These are phyloP conservation scores for Coccomyxa sp. DNA, from an alignment of 139 green algal species.

Conservation along the genomic window DNA sequence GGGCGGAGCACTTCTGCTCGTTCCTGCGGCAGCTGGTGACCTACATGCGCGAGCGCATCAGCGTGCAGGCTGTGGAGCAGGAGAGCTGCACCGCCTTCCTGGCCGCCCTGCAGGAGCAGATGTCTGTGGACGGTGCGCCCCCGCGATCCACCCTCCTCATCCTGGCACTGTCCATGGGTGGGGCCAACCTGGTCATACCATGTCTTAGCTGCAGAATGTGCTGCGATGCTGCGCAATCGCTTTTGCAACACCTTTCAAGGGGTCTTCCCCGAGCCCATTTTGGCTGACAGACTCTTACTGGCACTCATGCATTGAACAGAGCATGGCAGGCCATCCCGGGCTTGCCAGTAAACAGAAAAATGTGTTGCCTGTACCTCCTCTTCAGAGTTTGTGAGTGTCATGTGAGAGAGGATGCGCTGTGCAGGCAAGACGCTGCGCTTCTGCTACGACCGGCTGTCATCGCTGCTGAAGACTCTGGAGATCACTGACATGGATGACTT, in stretches of 20 bases:
- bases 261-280: too few relatives aligned
- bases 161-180: too few relatives aligned
- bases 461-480: slow-evolving; percentile 95
- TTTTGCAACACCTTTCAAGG: too few relatives aligned
- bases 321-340: too few relatives aligned
- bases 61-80: slow-evolving; percentile 50
- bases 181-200: too few relatives aligned
- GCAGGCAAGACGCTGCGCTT: slow-evolving; percentile 70
- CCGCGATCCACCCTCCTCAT: background rate
- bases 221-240: too few relatives aligned
- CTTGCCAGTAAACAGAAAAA: too few relatives aligned
- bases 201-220: too few relatives aligned
- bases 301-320: background rate
- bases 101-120: slow-evolving; percentile 44
- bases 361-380: too few relatives aligned
- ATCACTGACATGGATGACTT: slow-evolving; percentile 94
- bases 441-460: slow-evolving; percentile 95
- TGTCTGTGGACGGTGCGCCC: slow-evolving; percentile 45
- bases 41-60: slow-evolving; percentile 71
- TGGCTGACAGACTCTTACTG: background rate
- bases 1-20: slow-evolving; percentile 95
- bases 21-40: slow-evolving; percentile 92
- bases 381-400: too few relatives aligned
- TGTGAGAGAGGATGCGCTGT: too few relatives aligned
- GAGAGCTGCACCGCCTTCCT: slow-evolving; percentile 85